These are phyloP conservation scores for Russula sp. DNA, from an alignment of 768 basidiomycete genomes.

Conservation along the genomic window DNA sequence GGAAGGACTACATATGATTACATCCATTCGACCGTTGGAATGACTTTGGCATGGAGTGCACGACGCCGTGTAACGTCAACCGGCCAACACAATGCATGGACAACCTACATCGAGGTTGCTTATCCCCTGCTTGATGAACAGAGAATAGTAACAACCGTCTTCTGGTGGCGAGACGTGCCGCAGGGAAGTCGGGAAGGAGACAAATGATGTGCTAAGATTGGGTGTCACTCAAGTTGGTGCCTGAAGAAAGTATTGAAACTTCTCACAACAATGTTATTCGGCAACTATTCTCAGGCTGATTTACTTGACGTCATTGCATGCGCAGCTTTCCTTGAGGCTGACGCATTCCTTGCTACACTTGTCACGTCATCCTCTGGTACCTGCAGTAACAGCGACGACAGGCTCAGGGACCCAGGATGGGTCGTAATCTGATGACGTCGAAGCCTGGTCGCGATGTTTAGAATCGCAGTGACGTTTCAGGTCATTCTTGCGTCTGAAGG, in stretches of 20 bases:
- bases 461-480: slow-evolving; percentile 83
- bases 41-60: neutral
- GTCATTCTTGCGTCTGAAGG: slow-evolving; percentile 93
- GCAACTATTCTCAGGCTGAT: slow-evolving; percentile 3
- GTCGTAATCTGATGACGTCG: slow-evolving; percentile 23
- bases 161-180: slow-evolving; percentile 23
- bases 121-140: slow-evolving; percentile 28
- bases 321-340: slow-evolving; percentile 25
- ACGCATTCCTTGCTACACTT: slow-evolving; percentile 28
- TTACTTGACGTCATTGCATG: slow-evolving; percentile 33
- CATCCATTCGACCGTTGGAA: neutral
- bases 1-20: neutral
- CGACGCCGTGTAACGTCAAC: neutral
- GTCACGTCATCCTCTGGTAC: neutral
- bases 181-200: neutral
- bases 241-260: neutral
- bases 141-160: slow-evolving; percentile 23
- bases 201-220: neutral
- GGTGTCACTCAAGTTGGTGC: neutral
- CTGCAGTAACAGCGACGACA: neutral
- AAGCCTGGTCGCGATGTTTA: slow-evolving; percentile 47
- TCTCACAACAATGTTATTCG: neutral
- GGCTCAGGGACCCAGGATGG: slow-evolving; percentile 12
- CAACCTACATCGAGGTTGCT: slow-evolving; percentile 23
- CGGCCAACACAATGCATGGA: slow-evolving; percentile 11